Evolutionary conservation across 805 yeast species (phyloP), one percentile per base, ranked within the genome.

Genomic region (Wickerhamomyces strasburgensis): DNA sequence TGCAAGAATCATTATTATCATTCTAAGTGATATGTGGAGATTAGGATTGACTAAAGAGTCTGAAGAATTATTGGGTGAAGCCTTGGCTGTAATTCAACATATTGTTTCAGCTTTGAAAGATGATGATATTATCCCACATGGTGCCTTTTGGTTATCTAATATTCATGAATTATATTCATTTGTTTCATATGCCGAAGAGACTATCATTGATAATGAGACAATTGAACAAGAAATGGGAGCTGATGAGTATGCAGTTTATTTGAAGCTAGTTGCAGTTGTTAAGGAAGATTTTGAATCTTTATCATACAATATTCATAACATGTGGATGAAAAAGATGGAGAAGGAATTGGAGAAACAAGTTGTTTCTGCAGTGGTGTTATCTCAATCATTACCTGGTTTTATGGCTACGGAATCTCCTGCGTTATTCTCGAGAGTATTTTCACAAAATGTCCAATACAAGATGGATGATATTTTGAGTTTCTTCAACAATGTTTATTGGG

Each of bases 21-120:
- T 90, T 24, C 69, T 90, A 46, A 81, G 94, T 53, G 98, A 93
- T 61, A 88, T 93, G 98, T 93, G 98, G 98, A 76, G 98, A 63
- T 70, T 90, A 33, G 98, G 98, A 2, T 73, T 88, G 52, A 87
- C 96, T 13, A 78, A 83, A 48, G 96, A 90, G 61, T 80, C 90
- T 56, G 98, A 93, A 66, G 80, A 78, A 39, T 84, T 93, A 57
- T 67, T 93, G 44, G 96, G 96, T 32, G 89, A 84, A 57, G 94
- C 88, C 3, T 72, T 90, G 57, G 76, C 85, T 19, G 83, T 84
- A 2, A 87, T 93, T 49, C 98, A 90, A 66, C 78, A 75, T 34
- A 80, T 84, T 43, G 95, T 90, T 14, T 73, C 84, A 35, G 64
- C 70, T n/a, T 70, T 83, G 55, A 82, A 81, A 49, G 96, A 90